Evolutionary conservation across 257 asterid genomes (phyloP), one percentile per base, ranked within the genome.

Genomic region (Jaltomata sinuosa): DNA sequence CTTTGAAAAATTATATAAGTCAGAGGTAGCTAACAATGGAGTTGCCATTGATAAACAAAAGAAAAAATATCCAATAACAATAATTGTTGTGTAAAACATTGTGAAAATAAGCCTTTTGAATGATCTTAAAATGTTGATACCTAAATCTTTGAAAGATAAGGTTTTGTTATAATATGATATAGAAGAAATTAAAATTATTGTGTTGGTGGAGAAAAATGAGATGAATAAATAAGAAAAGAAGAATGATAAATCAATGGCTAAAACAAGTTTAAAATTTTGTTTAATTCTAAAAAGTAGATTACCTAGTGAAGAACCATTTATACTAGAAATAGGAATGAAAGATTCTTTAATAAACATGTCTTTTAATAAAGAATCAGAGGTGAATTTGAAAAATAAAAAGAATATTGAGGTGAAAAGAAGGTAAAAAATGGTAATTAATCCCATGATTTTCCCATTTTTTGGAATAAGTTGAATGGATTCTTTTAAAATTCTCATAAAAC

Each of bases 391-490:
- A 68, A 54, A 65, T 54, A 67, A 84, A 76, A 65, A 79, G 4
- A 78, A 11, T n/a, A 22, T 22, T 6, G 85, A 76, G 5, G 83
- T 80, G 29, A 86, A 62, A 65, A 88, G n/a, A 3, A 86, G 14
- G 6, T 89, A 69, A 68, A 80, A 61, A 27, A 81, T 4, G 54
- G 84, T 83, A 9, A 88, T 61, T 45, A 83, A 42, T 0, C 83
- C 86, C 84, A 89, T 67, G 84, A 89, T 85, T 74, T 89, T 90
- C 71, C 89, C 89, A 85, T 90, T 91, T 78, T 22, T 88, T 45
- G 89, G 81, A 36, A 90, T 42, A 57, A 90, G 86, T 71, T 84
- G 81, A 77, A 87, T 42, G 32, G 90, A 88, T 85, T 89, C 87
- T 11, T 11, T 83, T 12, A 90, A 50, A 84, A 88, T 84, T 8